Evolutionary conservation across 2,329 filamentous ascomycete species (phyloP).

Genomic region (Stachybotrys elegans): DNA sequence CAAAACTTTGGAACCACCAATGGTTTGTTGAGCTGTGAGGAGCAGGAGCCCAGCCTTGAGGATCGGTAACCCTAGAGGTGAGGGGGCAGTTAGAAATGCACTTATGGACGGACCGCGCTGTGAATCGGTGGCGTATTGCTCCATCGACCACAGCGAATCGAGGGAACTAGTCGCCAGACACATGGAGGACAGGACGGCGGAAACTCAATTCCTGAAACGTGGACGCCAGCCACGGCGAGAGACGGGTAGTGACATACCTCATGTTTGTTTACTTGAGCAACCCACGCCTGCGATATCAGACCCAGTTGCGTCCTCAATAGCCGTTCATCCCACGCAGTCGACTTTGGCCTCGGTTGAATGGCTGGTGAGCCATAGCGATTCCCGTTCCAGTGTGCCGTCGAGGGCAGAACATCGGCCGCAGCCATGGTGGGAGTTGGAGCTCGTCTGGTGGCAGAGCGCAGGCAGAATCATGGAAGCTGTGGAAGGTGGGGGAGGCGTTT

Average conservation of each 20-base stretch:
- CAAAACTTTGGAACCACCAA: conserved; percentile 18
- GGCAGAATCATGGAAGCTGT: conserved; percentile 50
- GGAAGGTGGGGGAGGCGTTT: not conserved
- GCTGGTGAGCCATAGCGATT: conserved; percentile 31
- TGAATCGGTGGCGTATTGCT: too few relatives aligned
- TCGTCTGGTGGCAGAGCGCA: conserved; percentile 34
- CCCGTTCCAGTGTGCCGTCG: conserved; percentile 36
- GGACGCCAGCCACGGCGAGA: too few relatives aligned
- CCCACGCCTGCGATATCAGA: conserved; percentile 29
- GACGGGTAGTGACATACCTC: too few relatives aligned
- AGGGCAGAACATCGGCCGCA: conserved; percentile 42
- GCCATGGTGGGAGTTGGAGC: conserved; percentile 49
- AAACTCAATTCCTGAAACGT: too few relatives aligned
- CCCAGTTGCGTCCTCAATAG: conserved; percentile 19
- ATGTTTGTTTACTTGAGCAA: conserved; percentile 15
- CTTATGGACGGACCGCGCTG: too few relatives aligned
- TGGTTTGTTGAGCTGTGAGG: conserved; percentile 10
- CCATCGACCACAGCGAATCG: too few relatives aligned
- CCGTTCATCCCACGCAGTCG: conserved; percentile 19
- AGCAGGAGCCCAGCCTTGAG: not conserved
- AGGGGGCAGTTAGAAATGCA: not conserved
- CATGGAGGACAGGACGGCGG: too few relatives aligned
- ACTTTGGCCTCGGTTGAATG: conserved; percentile 26
- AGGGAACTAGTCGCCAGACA: too few relatives aligned
- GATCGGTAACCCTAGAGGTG: not conserved